These are phyloP conservation scores for Nitzschia putrida DNA, from an alignment of 108 stramenopile species.

Conservation along the genomic window DNA sequence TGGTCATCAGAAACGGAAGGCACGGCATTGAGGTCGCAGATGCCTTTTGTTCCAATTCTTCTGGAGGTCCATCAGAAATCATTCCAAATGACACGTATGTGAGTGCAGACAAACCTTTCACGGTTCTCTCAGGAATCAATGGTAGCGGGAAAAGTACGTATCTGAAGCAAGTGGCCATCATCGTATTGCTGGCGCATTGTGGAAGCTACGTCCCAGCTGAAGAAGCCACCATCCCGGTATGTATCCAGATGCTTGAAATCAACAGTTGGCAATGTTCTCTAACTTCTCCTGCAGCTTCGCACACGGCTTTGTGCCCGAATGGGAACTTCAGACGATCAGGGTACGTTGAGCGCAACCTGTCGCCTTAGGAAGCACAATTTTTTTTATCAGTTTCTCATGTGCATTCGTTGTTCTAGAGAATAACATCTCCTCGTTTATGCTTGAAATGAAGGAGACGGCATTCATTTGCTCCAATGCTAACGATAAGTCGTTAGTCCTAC, in stretches of 20 bases:
- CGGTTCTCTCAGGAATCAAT: constrained; percentile 84
- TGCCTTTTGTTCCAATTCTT: constrained; percentile 14
- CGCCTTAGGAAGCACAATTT: not conserved
- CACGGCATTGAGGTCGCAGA: constrained; percentile 67
- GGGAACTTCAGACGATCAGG: constrained; percentile 87
- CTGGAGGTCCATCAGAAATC: constrained; percentile 26
- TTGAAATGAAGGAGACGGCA: constrained; percentile 93
- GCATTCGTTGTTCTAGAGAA: constrained; percentile 46
- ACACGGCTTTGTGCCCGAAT: constrained; percentile 85
- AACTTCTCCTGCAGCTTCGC: constrained; percentile 32
- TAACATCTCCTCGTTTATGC: constrained; percentile 92
- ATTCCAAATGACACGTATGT: constrained; percentile 85
- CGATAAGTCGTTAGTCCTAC: constrained; percentile 77
- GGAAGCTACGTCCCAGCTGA: constrained; percentile 94
- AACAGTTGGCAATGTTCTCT: constrained; percentile 2
- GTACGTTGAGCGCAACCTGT: constrained; percentile 1
- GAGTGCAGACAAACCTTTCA: constrained; percentile 58
- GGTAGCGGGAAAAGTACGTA: constrained; percentile 87
- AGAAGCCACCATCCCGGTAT: constrained; percentile 73
- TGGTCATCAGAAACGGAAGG: constrained; percentile 76
- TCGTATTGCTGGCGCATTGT: constrained; percentile 89
- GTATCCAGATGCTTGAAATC: not conserved
- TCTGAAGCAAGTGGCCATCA: constrained; percentile 88
- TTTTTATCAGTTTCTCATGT: not conserved
- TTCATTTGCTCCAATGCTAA: constrained; percentile 84